These are phyloP conservation scores for Odonthalia washingtoniensis DNA, from an alignment of 31 red algal species.

Conservation along the genomic window DNA sequence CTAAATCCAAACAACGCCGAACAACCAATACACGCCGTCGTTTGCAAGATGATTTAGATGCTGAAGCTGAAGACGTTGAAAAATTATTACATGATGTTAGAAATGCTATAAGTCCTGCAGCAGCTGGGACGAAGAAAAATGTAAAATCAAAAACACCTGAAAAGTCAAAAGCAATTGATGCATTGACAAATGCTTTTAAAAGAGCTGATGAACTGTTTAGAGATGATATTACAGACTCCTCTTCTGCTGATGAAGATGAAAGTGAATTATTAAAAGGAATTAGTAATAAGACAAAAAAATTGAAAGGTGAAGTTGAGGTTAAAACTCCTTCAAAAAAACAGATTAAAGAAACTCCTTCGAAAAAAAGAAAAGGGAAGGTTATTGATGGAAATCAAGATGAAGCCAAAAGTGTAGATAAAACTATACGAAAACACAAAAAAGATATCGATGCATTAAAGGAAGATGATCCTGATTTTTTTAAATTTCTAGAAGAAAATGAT, in stretches of 20 bases:
- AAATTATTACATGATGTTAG: slow-evolving; percentile 47
- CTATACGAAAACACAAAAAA: slow-evolving; percentile 35
- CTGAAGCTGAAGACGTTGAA: slow-evolving; percentile 17
- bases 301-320: not conserved
- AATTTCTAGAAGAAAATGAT: slow-evolving; percentile 83
- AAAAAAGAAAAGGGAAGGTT: slow-evolving; percentile 15
- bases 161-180: slow-evolving; percentile 1
- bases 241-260: slow-evolving; percentile 29
- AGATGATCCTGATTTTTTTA: slow-evolving; percentile 84
- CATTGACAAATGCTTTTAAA: slow-evolving; percentile 55
- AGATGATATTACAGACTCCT: slow-evolving; percentile 6
- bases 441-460: slow-evolving; percentile 80
- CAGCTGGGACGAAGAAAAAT: not conserved
- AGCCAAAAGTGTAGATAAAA: slow-evolving; percentile 18
- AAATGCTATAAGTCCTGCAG: slow-evolving; percentile 2
- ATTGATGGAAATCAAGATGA: slow-evolving; percentile 16
- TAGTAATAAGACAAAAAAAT: not conserved
- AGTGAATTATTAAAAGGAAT: not conserved
- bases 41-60: not conserved
- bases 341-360: slow-evolving; percentile 10
- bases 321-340: not conserved
- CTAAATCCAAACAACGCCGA: not conserved
- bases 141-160: slow-evolving; percentile 18
- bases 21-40: not conserved
- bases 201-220: slow-evolving; percentile 57